Percentiles rank a stretch among this genome's conserved stretches.
Evolutionary conservation across 2,329 filamentous ascomycete genomes (phyloP).

Genomic region (Cucurbitaria berberidis): DNA sequence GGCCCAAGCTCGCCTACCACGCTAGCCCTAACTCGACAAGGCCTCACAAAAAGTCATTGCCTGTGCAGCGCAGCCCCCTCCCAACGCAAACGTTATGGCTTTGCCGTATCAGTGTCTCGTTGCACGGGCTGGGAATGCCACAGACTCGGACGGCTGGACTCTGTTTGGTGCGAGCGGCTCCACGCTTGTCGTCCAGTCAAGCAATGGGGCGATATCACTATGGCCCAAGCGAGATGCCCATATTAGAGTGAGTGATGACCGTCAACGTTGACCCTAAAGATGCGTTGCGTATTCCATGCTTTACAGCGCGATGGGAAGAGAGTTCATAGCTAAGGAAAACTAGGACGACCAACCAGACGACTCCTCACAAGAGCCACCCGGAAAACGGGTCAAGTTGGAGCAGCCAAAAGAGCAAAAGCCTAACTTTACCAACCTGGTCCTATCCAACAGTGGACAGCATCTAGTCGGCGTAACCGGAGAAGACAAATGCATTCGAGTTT

Average conservation of each 20-base stretch:
- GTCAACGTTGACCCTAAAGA: neutral
- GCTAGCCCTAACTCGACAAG: constrained; percentile 20
- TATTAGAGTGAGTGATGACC: constrained; percentile 29
- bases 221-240: constrained; percentile 34
- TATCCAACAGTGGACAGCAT: constrained; percentile 69
- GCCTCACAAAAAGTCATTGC: constrained; percentile 14
- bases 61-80: constrained; percentile 12
- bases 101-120: constrained; percentile 52
- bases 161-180: constrained; percentile 78
- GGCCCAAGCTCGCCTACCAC: constrained; percentile 21
- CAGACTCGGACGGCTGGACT: constrained; percentile 48
- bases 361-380: constrained; percentile 45
- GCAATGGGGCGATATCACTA: constrained; percentile 36
- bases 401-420: constrained; percentile 51
- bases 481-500: constrained; percentile 88
- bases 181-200: constrained; percentile 63
- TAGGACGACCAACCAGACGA: constrained; percentile 28
- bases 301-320: neutral
- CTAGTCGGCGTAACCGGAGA: constrained; percentile 83
- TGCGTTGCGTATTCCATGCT: neutral
- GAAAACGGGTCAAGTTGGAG: constrained; percentile 52
- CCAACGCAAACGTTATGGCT: constrained; percentile 29
- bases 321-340: constrained; percentile 15
- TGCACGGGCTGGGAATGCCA: constrained; percentile 22
- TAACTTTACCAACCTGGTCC: constrained; percentile 71